Evolutionary conservation across 257 asterid species (phyloP), one percentile per base, ranked within the genome.

Genomic region (Cruciata laevipes): DNA sequence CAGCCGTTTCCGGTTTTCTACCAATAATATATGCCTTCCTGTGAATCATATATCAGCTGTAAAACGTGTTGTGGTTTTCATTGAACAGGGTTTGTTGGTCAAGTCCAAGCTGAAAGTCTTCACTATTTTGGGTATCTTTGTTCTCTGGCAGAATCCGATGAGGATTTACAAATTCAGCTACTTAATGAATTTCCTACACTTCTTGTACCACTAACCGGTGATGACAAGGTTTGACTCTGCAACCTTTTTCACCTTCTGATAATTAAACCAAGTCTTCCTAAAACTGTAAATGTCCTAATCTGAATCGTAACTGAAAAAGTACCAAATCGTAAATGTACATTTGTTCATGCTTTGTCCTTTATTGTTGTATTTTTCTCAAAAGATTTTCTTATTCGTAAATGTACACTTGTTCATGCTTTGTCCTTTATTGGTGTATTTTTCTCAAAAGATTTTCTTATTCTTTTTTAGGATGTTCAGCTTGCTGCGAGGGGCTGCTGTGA

Each of bases 401-500:
- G n/a, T 24, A 32, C 14, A 10, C 6, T 59, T n/a, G n/a, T 10
- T 66, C 61, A 9, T 3, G 61, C 61, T 47, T 17, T 30, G 12
- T 66, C 23, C 18, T 10, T 64, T 18, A 47, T 16, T 30, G 31
- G 18, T 49, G 20, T n/a, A n/a, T n/a, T n/a, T n/a, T n/a, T 69
- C 47, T 32, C 49, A 56, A 61, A 59, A 65, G 73, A n/a, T 69
- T 69, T 14, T 63, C 51, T n/a, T 57, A 55, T 6, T 53, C n/a
- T 24, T 68, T 16, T 58, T 17, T 75, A 94, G 99, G 82, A 71
- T 66, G 88, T 94, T 55, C 80, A 92, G 42, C 61, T 59, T 71
- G 89, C 86, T 69, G 90, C 97, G 81, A 94, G 90, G 84, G 80
- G 76, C 80, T 79, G 86, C 79, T 68, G 90, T 70, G 95, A 84